Base-by-base conservation (phyloP, 2,329 filamentous ascomycete species). In the Epichloe baconii region DNA sequence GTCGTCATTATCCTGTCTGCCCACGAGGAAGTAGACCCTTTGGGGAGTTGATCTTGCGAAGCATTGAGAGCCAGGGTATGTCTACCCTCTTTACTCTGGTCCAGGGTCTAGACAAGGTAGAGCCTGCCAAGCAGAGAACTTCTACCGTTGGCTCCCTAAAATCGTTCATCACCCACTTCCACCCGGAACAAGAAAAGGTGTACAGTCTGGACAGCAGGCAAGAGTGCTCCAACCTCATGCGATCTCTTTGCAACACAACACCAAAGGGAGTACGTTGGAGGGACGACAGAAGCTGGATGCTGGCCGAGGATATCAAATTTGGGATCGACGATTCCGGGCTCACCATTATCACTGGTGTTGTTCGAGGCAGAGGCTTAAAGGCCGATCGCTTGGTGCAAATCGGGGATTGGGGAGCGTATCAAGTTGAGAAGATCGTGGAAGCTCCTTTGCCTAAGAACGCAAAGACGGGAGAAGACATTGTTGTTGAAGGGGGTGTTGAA, bases 251-350 rank as follows among this genome's bases (percentile, higher is more conserved):
- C 74, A 95, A 83, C 56, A 88, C 86, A 37, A 89, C 85, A 43
- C 91, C 93, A 11, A 97, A 95, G 71, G 93, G 93, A 1, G 80
- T 98, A n/a, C 75, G 84, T 56, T 98, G 93, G 93, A 81, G 93
- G 59, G 93, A 98, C 49, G 88, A 95, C 57, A 79, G 93, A 58
- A 95, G 89, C 60, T 98, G 93, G 87, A 88, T 98, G 84, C 71
- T 95, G 52, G 80, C 91, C 4, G 93, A 98, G 57, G 79, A 90
- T 31, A 74, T 95, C 49, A 71, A 79, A 58, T 95, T 89, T 76
- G 76, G 80, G 11, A 74, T 79, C 31, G 73, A 70, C 4, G 75
- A 75, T 11, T 72, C 75, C 1, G 75, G 78, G n/a, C 72, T 82
- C 42, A 85, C 88, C 8, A 71, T 90, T 7, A 64, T 98, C 42